Percentiles rank a stretch among this genome's conserved stretches.
Conservation (phyloP, 23 red algal species). For the Agarophyton chilense region DNA sequence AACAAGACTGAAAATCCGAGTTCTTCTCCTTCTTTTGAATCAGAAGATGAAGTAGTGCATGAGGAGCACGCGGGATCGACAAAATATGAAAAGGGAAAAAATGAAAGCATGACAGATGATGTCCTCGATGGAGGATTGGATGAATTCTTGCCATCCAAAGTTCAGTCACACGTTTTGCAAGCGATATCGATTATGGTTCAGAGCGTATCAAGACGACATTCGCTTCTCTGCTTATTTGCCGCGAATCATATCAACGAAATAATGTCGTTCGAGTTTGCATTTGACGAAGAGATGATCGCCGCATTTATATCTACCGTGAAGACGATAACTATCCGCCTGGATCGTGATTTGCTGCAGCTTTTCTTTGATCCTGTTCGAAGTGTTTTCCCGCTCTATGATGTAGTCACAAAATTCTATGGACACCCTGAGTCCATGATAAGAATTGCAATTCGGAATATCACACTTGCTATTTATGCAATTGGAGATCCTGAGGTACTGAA, state of each 20-base stretch:
- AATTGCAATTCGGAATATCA: conserved; percentile 76
- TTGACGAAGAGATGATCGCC: conserved; percentile 63
- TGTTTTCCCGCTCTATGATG: conserved; percentile 57
- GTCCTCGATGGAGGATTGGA: no score
- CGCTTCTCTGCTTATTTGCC: conserved; percentile 66
- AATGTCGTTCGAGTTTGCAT: conserved; percentile 61
- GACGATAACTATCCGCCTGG: conserved; percentile 54
- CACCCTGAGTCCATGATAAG: conserved; percentile 69
- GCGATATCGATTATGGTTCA: conserved; percentile 73
- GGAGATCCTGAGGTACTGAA: conserved; percentile 35
- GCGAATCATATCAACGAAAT: conserved; percentile 67
- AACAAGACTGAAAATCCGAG: neutral
- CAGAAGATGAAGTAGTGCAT: neutral
- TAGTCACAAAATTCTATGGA: conserved; percentile 34
- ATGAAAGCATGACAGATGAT: neutral
- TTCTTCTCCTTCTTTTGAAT: neutral
- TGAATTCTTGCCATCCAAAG: neutral
- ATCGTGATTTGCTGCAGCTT: conserved; percentile 59
- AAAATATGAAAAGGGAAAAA: neutral
- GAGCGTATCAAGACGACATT: conserved; percentile 61
- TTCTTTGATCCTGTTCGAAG: conserved; percentile 64
- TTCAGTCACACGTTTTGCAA: conserved; percentile 70
- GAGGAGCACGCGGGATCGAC: neutral
- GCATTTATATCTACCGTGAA: conserved; percentile 68
- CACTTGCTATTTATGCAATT: conserved; percentile 48